A percentile compares a stretch with the other conserved stretches of the same genome.
These are phyloP conservation scores for Prunus persica DNA, from an alignment of 306 rosid genomes.

Conservation along the genomic window Prunus_persica_NCBIv2 NC_034016.1:21687001-21687500, in stretches of 20 bases:
- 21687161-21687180: neutral
- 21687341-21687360: neutral
- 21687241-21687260: constrained; percentile 38
- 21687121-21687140: constrained; percentile 6
- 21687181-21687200: neutral
- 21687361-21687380: constrained; percentile 7
- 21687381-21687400: neutral
- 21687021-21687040: neutral
- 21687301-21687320: constrained; percentile 21
- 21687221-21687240: constrained; percentile 41
- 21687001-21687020: constrained; percentile 52
- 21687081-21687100: neutral
- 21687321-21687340: too few species aligned
- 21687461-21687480: neutral
- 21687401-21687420: neutral
- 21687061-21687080: constrained; percentile 25
- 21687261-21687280: constrained; percentile 39
- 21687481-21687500: constrained; percentile 8
- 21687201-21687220: constrained; percentile 32
- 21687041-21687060: constrained; percentile 16
- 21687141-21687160: constrained; percentile 29
- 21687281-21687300: constrained; percentile 29
- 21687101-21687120: constrained; percentile 9
- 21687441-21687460: neutral
- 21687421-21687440: neutral